Evolutionary conservation across 2,329 filamentous ascomycete species (phyloP), one percentile per base, ranked within the genome.

Genomic region (Alternaria rosae): DNA sequence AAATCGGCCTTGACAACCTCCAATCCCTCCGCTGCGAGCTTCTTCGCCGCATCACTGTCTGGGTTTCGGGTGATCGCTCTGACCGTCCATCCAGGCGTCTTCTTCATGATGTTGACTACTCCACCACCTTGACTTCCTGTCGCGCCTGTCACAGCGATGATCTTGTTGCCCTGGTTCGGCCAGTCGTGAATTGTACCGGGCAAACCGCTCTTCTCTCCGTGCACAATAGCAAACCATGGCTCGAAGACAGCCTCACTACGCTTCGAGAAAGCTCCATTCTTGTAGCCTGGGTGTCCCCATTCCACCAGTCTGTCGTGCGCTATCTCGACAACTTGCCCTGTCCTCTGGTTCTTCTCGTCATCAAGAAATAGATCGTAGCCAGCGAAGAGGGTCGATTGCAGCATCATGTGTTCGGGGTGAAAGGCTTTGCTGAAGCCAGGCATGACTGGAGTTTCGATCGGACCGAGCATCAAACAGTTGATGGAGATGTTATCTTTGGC

Each of bases 391-490:
- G 80, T 85, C 4, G 73, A 70, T 6, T 82, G 67, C 3, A 81
- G 79, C 3, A 84, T 73, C 70, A 74, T 70, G 6, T 72, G 70
- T 13, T 70, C 60, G 0, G 70, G 65, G n/a, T 67, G 42, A 28
- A 74, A 73, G 3, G 70, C 70, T 15, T 61, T 60, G 38, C 58
- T 64, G 73, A 72, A 47, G 73, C 76, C 80, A 3, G 83, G 82
- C 25, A 85, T 71, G 12, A 64, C 68, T 41, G 62, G 57, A 15
- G 84, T 86, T 20, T 75, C 73, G 35, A 85, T 81, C 30, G 82
- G 80, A 2, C 83, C 83, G 0, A 85, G 84, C 59, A 84, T 78
- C 6, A 86, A 78, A 28, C 76, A 78, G 66, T 85, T 85, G 69
- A 86, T 78, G n/a, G 76, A 71, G 48, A 85, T 83, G 47, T 82